These are phyloP conservation scores for Acacia pycnantha DNA, from an alignment of 331 rosid species.

Conservation along the genomic window DNA sequence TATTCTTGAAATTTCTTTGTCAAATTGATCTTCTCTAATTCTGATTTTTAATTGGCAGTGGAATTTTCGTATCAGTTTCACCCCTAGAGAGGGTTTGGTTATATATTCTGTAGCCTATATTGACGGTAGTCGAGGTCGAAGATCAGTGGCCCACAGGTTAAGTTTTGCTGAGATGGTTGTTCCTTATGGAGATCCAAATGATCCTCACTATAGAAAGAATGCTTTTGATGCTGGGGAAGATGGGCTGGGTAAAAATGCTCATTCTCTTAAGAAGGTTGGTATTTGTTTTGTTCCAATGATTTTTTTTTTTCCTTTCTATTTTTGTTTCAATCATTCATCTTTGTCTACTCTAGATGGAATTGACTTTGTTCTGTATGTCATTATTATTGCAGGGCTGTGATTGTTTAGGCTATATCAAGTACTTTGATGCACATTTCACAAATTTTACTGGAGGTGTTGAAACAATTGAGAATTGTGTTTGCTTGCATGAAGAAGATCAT, in stretches of 20 bases:
- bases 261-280: conserved; percentile 87
- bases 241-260: conserved; percentile 95
- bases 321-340: conserved; percentile 5
- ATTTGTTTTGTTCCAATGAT: conserved; percentile 1
- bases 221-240: conserved; percentile 99
- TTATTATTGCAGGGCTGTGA: conserved; percentile 79
- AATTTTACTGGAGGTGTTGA: conserved; percentile 91
- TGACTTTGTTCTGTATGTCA: conserved; percentile 24
- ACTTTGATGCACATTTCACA: conserved; percentile 87
- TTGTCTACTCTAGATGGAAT: conserved; percentile 8
- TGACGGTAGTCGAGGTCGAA: conserved; percentile 93
- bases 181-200: conserved; percentile 98
- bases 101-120: conserved; percentile 86
- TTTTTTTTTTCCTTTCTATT: not conserved
- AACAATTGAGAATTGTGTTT: conserved; percentile 90
- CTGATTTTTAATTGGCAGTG: conserved; percentile 59
- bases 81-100: conserved; percentile 91
- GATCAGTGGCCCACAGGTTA: conserved; percentile 89
- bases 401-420: conserved; percentile 90
- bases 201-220: conserved; percentile 96
- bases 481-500: conserved; percentile 95
- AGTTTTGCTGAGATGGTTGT: conserved; percentile 99
- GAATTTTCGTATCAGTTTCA: conserved; percentile 94
- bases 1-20: conserved; percentile 7
- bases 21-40: conserved; percentile 10